phyloP scores from a whole-genome alignment of 805 yeast genomes.

The Wickerhamomyces canadensis region DNA sequence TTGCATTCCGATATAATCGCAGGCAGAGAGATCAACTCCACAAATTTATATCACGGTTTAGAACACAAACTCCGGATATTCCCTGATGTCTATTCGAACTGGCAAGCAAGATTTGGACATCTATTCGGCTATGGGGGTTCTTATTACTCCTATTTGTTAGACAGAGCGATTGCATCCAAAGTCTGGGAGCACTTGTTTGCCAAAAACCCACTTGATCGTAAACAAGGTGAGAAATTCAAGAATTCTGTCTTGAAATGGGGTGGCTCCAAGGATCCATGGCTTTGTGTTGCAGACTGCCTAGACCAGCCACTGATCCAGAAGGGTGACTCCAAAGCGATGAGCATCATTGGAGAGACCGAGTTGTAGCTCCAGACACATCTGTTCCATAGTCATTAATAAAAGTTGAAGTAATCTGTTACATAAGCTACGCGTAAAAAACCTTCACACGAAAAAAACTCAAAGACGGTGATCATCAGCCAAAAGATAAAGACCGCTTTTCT shows the following conservation, averaged over 20 bases:
- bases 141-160: conserved; percentile 86
- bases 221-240: conserved; percentile 72
- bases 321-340: conserved; percentile 75
- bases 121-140: conserved; percentile 90
- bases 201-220: conserved; percentile 61
- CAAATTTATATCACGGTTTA: conserved; percentile 56
- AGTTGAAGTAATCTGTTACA: too few relatives aligned
- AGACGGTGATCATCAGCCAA: too few relatives aligned
- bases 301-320: conserved; percentile 51
- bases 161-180: conserved; percentile 85
- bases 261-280: conserved; percentile 88
- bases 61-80: conserved; percentile 57
- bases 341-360: conserved; percentile 36
- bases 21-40: conserved; percentile 43
- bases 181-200: conserved; percentile 74
- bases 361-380: too few relatives aligned
- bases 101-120: conserved; percentile 96
- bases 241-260: conserved; percentile 83
- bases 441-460: too few relatives aligned
- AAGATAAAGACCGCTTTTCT: too few relatives aligned
- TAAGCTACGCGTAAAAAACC: too few relatives aligned
- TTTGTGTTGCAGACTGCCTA: conserved; percentile 72
- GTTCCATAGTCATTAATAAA: too few relatives aligned
- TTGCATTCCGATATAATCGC: conserved; percentile 51
- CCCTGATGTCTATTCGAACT: conserved; percentile 64